Conservation (phyloP, 352 stramenopile genomes). For the Pythium graminicola region DNA sequence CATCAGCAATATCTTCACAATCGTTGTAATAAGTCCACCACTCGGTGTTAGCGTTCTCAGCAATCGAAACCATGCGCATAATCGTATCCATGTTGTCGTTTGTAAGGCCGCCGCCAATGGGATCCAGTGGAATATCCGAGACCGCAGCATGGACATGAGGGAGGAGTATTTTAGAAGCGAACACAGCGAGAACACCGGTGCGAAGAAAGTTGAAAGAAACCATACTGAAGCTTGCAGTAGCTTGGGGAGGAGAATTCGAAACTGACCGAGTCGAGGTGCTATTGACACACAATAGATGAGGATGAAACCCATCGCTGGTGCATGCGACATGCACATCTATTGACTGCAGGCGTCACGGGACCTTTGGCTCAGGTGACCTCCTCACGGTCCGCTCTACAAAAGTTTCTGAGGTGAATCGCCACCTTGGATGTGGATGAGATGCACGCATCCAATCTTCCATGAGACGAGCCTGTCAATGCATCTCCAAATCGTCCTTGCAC, state of each 20-base stretch:
- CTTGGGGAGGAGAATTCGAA: neutral
- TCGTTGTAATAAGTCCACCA: slow-evolving; percentile 14
- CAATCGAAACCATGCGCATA: slow-evolving; percentile 14
- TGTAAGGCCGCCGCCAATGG: neutral
- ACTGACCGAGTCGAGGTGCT: too few relatives aligned
- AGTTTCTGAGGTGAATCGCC: too few relatives aligned
- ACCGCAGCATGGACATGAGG: neutral
- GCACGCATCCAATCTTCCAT: too few relatives aligned
- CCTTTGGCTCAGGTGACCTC: too few relatives aligned
- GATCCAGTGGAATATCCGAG: slow-evolving; percentile 1
- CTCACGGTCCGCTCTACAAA: too few relatives aligned
- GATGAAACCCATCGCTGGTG: too few relatives aligned
- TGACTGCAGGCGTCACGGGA: too few relatives aligned
- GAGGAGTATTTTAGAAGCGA: neutral
- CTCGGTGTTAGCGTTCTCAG: slow-evolving; percentile 8
- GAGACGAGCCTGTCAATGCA: too few relatives aligned
- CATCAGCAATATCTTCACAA: slow-evolving; percentile 6
- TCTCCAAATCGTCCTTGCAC: too few relatives aligned
- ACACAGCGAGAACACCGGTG: neutral
- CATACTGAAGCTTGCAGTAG: neutral
- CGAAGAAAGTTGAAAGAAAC: neutral
- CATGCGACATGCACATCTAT: too few relatives aligned
- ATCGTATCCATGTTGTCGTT: slow-evolving; percentile 7
- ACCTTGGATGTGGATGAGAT: too few relatives aligned
- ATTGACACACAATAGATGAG: too few relatives aligned